Evolutionary conservation across 352 stramenopile genomes (phyloP).

Genomic region (Pythium angustatum): DNA sequence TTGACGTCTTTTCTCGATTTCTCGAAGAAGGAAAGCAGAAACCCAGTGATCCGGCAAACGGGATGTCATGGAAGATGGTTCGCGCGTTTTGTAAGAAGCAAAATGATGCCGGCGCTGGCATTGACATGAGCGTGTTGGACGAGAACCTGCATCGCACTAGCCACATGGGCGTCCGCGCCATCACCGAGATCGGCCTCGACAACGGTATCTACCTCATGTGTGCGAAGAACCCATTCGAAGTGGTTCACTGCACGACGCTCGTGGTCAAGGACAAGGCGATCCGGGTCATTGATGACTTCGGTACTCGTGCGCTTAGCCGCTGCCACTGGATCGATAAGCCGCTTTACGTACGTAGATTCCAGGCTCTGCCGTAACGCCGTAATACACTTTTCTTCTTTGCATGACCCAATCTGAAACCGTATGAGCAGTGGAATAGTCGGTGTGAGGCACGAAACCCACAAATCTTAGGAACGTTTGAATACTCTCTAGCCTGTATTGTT

Average conservation of each 20-base stretch:
- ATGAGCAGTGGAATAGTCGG: not conserved
- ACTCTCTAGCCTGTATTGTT: not conserved
- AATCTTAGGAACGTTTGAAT: not conserved
- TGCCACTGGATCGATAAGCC: not conserved
- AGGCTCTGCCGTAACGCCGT: not conserved
- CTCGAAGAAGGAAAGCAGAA: not conserved
- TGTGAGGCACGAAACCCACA: not conserved
- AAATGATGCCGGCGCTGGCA: no score
- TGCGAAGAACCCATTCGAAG: not conserved
- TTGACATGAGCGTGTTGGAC: no score
- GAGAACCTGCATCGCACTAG: not conserved
- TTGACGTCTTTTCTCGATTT: not conserved
- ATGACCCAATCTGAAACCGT: not conserved
- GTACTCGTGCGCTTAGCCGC: not conserved
- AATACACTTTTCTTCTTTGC: constrained; percentile 4
- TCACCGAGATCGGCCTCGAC: not conserved
- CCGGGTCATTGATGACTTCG: not conserved
- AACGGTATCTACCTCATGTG: constrained; percentile 1
- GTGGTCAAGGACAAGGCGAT: not conserved
- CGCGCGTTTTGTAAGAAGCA: no score
- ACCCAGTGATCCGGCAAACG: not conserved
- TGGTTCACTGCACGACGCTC: not conserved
- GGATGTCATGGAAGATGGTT: not conserved
- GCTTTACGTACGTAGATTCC: constrained; percentile 2
- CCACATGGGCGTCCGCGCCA: not conserved